Evolutionary conservation across 2,329 filamentous ascomycete genomes (phyloP).

Genomic region (Fusarium transvaalense): DNA sequence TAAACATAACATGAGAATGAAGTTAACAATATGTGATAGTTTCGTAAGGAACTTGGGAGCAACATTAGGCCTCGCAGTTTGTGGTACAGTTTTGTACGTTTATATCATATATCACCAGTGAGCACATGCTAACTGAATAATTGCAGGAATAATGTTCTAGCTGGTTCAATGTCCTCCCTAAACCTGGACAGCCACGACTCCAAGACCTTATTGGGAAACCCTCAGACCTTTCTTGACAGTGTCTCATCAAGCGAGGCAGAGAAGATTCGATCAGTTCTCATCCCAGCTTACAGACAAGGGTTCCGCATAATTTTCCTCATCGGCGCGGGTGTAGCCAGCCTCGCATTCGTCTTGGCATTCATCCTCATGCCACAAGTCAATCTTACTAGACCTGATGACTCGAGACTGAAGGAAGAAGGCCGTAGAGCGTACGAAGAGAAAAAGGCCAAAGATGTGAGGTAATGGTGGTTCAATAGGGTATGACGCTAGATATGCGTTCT

Average conservation of each 20-base stretch:
- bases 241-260: slow-evolving; percentile 49
- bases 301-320: slow-evolving; percentile 57
- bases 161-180: slow-evolving; percentile 47
- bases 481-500: slow-evolving; percentile 1
- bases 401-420: slow-evolving; percentile 54
- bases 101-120: accelerated
- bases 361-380: slow-evolving; percentile 57
- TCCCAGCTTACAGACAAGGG: slow-evolving; percentile 54
- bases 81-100: slow-evolving; percentile 55
- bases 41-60: slow-evolving; percentile 57
- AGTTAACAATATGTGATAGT: slow-evolving; percentile 34
- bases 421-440: slow-evolving; percentile 40
- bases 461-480: neutral
- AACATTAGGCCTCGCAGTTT: slow-evolving; percentile 56
- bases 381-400: slow-evolving; percentile 54
- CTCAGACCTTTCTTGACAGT: slow-evolving; percentile 50
- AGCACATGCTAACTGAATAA: neutral
- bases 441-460: neutral
- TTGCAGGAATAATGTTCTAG: slow-evolving; percentile 55
- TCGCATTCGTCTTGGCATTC: slow-evolving; percentile 55
- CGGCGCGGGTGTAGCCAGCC: slow-evolving; percentile 52
- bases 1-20: neutral
- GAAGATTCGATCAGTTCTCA: slow-evolving; percentile 48
- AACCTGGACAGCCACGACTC: slow-evolving; percentile 39
- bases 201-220: slow-evolving; percentile 51